phyloP scores from a whole-genome alignment of 768 basidiomycete species.

The Cantharellus cinnabarinus region DNA sequence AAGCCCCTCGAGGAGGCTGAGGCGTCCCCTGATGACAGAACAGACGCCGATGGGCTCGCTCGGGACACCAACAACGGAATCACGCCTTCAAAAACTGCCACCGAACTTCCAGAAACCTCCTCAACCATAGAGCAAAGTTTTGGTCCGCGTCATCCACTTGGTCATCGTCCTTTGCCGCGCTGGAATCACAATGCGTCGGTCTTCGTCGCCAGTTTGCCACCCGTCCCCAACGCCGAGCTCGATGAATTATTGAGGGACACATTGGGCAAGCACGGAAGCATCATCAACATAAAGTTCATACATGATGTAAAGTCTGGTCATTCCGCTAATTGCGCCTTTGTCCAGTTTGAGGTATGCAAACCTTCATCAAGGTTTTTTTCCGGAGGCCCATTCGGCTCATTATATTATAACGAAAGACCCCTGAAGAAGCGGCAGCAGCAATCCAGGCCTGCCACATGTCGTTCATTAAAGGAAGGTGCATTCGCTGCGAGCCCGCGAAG shows the following conservation, averaged over 20 bases:
- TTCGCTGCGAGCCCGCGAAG: conserved; percentile 63
- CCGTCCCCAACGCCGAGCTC: conserved; percentile 45
- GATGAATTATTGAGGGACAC: conserved; percentile 39
- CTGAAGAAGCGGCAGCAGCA: conserved; percentile 8
- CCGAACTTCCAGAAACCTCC: too few species aligned
- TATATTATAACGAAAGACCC: conserved; percentile 1
- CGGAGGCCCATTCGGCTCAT: not conserved
- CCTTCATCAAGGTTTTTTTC: not conserved
- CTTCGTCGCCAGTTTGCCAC: conserved; percentile 48
- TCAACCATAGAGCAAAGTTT: too few species aligned
- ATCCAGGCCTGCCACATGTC: conserved; percentile 19
- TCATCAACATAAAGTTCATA: conserved; percentile 50
- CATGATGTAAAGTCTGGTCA: conserved; percentile 41
- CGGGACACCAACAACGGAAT: too few species aligned
- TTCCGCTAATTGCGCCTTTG: conserved; percentile 55
- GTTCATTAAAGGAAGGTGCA: conserved; percentile 40
- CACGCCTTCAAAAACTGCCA: too few species aligned
- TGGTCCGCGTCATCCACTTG: not conserved
- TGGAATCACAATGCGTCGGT: conserved; percentile 39
- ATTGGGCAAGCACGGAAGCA: conserved; percentile 40
- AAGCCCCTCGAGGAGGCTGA: not conserved
- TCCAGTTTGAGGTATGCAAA: conserved; percentile 53
- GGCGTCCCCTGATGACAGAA: too few species aligned
- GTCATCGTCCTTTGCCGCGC: not conserved
- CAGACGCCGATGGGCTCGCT: too few species aligned